Evolutionary conservation across 2,329 filamentous ascomycete species (phyloP).

Genomic region (Thelonectria blattea): DNA sequence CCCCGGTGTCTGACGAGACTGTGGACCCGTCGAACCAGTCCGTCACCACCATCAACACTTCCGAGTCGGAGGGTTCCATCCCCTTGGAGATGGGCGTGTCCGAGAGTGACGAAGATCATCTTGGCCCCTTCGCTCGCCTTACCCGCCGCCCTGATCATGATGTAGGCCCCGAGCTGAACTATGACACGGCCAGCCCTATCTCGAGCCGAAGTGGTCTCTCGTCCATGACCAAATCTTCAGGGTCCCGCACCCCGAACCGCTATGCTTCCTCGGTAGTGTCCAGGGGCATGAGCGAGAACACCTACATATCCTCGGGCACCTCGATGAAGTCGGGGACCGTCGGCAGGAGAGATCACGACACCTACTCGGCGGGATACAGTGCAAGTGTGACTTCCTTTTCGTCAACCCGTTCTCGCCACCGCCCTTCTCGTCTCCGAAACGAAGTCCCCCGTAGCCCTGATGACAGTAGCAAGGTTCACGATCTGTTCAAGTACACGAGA

Average conservation of each 20-base stretch:
- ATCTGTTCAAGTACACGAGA: constrained; percentile 86
- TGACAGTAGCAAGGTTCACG: constrained; percentile 70
- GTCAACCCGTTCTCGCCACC: constrained; percentile 54
- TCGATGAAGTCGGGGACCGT: constrained; percentile 51
- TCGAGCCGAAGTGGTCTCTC: constrained; percentile 70
- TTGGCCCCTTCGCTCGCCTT: constrained; percentile 78
- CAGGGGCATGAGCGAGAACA: constrained; percentile 65
- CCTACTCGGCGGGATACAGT: constrained; percentile 55
- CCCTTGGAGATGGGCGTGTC: constrained; percentile 66
- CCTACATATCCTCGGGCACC: constrained; percentile 69
- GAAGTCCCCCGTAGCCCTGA: constrained; percentile 81
- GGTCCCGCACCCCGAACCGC: constrained; percentile 58
- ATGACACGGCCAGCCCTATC: constrained; percentile 70
- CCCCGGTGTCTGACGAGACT: constrained; percentile 80
- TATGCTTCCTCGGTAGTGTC: constrained; percentile 60
- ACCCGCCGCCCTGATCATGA: constrained; percentile 71
- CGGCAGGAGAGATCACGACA: constrained; percentile 52
- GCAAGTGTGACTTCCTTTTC: constrained; percentile 52
- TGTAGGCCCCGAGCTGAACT: constrained; percentile 61
- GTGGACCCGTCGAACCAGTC: constrained; percentile 57
- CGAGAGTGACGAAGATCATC: constrained; percentile 77
- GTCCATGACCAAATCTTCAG: constrained; percentile 60
- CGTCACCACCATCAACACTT: constrained; percentile 54
- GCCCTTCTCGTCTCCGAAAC: constrained; percentile 76
- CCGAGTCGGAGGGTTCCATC: constrained; percentile 62